Evolutionary conservation across 176 grass and related monocot genomes (phyloP).

Genomic region (Ampelocalamus luodianensis): DNA sequence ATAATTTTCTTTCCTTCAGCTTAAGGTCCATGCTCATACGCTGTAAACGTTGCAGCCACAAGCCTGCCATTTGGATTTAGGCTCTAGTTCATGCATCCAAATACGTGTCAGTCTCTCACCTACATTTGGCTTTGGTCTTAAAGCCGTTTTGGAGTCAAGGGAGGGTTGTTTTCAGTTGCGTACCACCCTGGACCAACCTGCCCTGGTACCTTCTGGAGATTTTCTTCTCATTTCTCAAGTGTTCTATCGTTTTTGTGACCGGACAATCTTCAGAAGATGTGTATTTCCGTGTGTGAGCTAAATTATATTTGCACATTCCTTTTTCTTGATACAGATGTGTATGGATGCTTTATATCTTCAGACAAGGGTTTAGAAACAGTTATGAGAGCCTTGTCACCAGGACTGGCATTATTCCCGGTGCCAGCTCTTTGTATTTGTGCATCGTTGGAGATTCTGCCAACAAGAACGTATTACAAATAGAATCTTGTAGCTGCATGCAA

Average conservation of each 20-base stretch:
- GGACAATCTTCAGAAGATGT: background rate
- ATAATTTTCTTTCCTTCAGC: background rate
- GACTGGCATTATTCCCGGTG: slow-evolving; percentile 3
- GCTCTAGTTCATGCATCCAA: slow-evolving; percentile 9
- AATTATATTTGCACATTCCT: background rate
- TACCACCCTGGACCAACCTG: slow-evolving; percentile 46
- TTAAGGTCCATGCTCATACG: slow-evolving; percentile 2
- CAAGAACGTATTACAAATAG: background rate
- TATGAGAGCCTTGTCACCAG: background rate
- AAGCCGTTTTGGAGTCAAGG: slow-evolving; percentile 24
- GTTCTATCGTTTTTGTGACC: slow-evolving; percentile 2
- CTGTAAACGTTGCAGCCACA: slow-evolving; percentile 37
- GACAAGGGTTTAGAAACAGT: slow-evolving; percentile 23
- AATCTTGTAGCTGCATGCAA: slow-evolving; percentile 25
- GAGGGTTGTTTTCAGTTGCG: slow-evolving; percentile 39
- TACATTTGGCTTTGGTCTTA: slow-evolving; percentile 14
- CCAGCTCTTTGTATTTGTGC: background rate
- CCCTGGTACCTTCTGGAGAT: slow-evolving; percentile 31
- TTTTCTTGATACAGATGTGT: slow-evolving; percentile 37
- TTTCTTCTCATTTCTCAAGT: slow-evolving; percentile 23
- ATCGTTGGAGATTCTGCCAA: slow-evolving; percentile 49
- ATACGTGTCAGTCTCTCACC: slow-evolving; percentile 27
- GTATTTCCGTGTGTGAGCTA: background rate
- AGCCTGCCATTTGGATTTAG: slow-evolving; percentile 5
- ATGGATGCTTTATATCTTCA: background rate